Base-by-base conservation (phyloP, 2,329 filamentous ascomycete genomes). In the Chaetomium sp. region DNA sequence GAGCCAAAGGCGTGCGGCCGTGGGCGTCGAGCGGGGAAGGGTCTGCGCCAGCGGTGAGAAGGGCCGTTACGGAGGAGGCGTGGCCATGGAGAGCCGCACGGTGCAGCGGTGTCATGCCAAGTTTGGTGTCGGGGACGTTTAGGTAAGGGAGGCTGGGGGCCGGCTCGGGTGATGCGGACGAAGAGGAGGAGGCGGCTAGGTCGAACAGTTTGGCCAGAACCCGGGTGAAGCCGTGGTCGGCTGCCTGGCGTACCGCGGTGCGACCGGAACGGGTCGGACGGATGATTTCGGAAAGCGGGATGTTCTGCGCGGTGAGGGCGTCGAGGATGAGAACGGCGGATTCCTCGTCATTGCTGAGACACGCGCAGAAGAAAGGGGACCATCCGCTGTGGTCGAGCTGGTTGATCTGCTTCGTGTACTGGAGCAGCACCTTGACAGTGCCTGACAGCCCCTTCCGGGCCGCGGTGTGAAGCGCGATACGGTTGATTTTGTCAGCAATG, bases 281-380 rank as follows among this genome's bases (percentile, higher is more conserved):
- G 57, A 62, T 64, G 53, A 64, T 64, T 3, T 64, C 57, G 5
- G 59, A 42, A 0, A 64, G 35, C 2, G 58, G 44, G 2, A 58
- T 5, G 8, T 57, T 40, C 11, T 19, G 46, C 35, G 51, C 42
- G 9, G 60, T 32, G 1, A 63, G 52, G 1, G 53, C 49, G 10
- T 63, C 61, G 19, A 63, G 55, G 19, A 63, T 55, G 1, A 57
- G 10, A 4, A 12, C 9, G 7, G 56, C 55, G 1, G 53, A 19
- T 10, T 57, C 52, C 27, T 61, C 49, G 35, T 58, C 40, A 11
- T 55, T 54, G 43, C 54, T 41, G 27, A 59, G 48, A 19, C 57
- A 56, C 12, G 61, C 56, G 38, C 42, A 61, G 44, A 62, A 63
- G 6, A 63, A 52, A 1, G 61, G 60, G 3, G 58, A 49, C 55